Base-by-base conservation (phyloP, 306 rosid species). In the Malus fusca region DNA sequence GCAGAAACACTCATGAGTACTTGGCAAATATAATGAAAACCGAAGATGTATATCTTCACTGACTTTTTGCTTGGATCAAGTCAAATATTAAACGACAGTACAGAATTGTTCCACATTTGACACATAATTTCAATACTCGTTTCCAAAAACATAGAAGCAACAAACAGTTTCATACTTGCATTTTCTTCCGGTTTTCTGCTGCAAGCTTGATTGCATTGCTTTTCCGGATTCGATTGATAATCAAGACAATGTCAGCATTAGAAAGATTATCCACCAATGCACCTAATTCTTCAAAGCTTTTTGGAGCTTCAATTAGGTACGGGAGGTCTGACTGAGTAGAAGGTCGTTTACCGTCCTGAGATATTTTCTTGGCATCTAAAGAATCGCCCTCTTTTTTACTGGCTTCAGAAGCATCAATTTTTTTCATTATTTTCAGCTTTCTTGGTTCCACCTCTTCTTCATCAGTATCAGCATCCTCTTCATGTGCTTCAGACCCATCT, bases 281-380 rank as follows among this genome's bases (percentile, higher is more conserved):
- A 72, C 84, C 80, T 53, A 95, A 84, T 75, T 87, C 97, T 81
- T 89, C 92, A 74, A 84, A 86, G 79, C 84, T 88, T 80, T 84
- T 88, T 15, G 99, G 97, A 80, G 99, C 97, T 87, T 95, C 86
- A 70, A 95, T 92, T 75, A 95, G 83, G 84, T 80, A 95, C 42
- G 99, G 97, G 60, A 95, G 83, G 75, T 92, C 92, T 28, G 76
- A 69, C 74, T 74, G 81, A 76, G 73, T 82, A 28, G 85, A 72
- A 56, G 72, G 73, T 62, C 61, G 78, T 82, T 84, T 88, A 31
- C 75, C 79, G 81, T 80, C 87, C 60, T 58, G 64, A 62, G 76
- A 82, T 79, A 25, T 77, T 81, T 88, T 85, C 79, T 84, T 86
- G 28, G 81, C 73, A 76, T 79, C 86, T 18, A 33, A 79, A 70